Percentiles rank a stretch among this genome's conserved stretches.
Conservation (phyloP, 2,329 filamentous ascomycete species). For the Penicillium polonicum region DNA sequence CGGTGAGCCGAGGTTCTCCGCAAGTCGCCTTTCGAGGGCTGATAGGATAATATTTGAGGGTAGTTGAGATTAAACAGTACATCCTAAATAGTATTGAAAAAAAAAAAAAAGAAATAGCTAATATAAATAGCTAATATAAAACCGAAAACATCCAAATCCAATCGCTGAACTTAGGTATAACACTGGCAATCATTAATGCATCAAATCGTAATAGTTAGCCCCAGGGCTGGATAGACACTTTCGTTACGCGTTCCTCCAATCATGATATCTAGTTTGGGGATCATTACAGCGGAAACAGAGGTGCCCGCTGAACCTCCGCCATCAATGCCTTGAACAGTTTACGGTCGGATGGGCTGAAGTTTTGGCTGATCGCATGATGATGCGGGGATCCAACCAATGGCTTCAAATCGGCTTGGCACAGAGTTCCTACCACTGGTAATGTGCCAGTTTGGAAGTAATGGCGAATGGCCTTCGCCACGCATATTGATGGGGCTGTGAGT, state of each 20-base stretch:
- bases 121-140: background rate
- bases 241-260: background rate
- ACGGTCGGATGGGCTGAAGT: conserved; percentile 12
- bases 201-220: background rate
- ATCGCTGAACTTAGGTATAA: background rate
- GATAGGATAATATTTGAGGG: background rate
- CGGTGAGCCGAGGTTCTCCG: conserved; percentile 9
- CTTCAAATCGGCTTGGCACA: conserved; percentile 41
- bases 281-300: background rate
- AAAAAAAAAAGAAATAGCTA: background rate
- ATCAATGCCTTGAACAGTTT: conserved; percentile 19
- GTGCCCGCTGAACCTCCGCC: conserved; percentile 14
- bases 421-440: conserved; percentile 35
- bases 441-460: conserved; percentile 45
- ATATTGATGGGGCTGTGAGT: conserved; percentile 37
- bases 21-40: background rate
- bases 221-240: background rate
- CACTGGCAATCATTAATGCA: background rate
- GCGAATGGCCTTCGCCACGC: conserved; percentile 37
- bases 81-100: background rate
- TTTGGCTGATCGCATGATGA: conserved; percentile 2
- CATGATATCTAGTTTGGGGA: background rate
- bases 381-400: conserved; percentile 28
- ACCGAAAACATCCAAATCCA: background rate
- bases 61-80: background rate